Evolutionary conservation across 2,329 filamentous ascomycete genomes (phyloP).

Genomic region (Tetracladium maxilliforme): DNA sequence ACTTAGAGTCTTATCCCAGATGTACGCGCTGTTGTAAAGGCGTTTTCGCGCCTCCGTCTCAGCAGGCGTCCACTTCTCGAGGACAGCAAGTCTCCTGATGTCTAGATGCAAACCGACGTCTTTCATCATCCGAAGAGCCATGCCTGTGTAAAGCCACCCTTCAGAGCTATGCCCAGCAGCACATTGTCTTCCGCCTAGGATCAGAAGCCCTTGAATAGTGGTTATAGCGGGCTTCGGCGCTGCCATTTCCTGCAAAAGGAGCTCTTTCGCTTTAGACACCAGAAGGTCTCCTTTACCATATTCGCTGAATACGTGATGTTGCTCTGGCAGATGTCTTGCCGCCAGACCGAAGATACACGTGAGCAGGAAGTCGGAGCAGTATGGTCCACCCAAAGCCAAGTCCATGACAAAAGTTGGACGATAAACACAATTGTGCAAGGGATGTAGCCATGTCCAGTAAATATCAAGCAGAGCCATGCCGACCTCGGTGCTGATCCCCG

Average conservation of each 20-base stretch:
- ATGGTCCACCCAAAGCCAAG: conserved; percentile 8
- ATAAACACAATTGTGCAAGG: conserved; percentile 10
- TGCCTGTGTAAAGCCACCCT: conserved; percentile 10
- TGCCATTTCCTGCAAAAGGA: conserved; percentile 7
- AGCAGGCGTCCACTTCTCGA: conserved; percentile 6
- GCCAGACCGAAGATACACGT: conserved; percentile 9
- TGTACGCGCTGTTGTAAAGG: conserved; percentile 7
- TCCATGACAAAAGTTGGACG: conserved; percentile 10
- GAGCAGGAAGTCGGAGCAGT: conserved; percentile 8
- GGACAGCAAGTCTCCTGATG: conserved; percentile 3
- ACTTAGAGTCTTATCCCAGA: conserved; percentile 10
- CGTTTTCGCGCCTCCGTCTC: conserved; percentile 8
- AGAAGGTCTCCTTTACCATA: conserved; percentile 6
- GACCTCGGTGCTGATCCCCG: background rate
- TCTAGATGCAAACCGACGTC: conserved; percentile 9
- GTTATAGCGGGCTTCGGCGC: conserved; percentile 6
- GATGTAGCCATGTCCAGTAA: conserved; percentile 10
- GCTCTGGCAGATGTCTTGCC: conserved; percentile 6
- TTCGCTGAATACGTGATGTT: conserved; percentile 4
- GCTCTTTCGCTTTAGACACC: conserved; percentile 5
- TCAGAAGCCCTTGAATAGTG: conserved; percentile 9
- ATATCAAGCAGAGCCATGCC: conserved; percentile 4
- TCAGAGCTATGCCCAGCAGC: conserved; percentile 8
- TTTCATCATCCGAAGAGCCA: conserved; percentile 9
- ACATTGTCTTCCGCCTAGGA: conserved; percentile 9